These are phyloP conservation scores for Tuctoria greenei DNA, from an alignment of 176 grass and related monocot genomes.

Conservation along the genomic window DNA sequence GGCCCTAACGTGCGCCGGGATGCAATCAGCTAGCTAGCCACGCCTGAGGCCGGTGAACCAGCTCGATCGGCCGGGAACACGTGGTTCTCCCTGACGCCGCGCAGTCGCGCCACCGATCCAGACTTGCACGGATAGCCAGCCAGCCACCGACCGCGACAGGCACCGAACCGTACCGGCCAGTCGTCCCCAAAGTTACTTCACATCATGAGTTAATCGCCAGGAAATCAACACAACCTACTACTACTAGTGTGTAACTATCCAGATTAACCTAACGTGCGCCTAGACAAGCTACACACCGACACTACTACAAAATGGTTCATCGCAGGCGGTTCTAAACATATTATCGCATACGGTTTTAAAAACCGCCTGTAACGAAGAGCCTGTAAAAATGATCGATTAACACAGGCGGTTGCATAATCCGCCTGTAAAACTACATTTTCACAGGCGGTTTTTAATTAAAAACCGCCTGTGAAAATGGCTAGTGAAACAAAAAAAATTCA, in stretches of 20 bases:
- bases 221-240: background rate
- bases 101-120: constrained; percentile 11
- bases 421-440: too few species aligned
- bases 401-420: too few species aligned
- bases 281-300: background rate
- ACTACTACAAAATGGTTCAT: too few species aligned
- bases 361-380: too few species aligned
- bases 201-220: background rate
- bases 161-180: constrained; percentile 30
- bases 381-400: too few species aligned
- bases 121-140: constrained; percentile 27
- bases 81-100: background rate
- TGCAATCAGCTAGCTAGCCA: background rate
- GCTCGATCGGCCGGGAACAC: background rate
- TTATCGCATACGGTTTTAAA: too few species aligned
- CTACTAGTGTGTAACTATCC: background rate
- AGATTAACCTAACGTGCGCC: background rate
- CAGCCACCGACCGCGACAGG: constrained; percentile 40
- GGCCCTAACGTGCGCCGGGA: background rate
- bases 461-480: too few species aligned
- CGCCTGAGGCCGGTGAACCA: background rate
- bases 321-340: too few species aligned
- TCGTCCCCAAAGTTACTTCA: background rate
- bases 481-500: too few species aligned
- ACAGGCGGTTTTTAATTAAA: too few species aligned